Percentiles rank a stretch among this genome's conserved stretches.
Conservation (phyloP, 176 grass and related monocot genomes). For the Olyra latifolia region DNA sequence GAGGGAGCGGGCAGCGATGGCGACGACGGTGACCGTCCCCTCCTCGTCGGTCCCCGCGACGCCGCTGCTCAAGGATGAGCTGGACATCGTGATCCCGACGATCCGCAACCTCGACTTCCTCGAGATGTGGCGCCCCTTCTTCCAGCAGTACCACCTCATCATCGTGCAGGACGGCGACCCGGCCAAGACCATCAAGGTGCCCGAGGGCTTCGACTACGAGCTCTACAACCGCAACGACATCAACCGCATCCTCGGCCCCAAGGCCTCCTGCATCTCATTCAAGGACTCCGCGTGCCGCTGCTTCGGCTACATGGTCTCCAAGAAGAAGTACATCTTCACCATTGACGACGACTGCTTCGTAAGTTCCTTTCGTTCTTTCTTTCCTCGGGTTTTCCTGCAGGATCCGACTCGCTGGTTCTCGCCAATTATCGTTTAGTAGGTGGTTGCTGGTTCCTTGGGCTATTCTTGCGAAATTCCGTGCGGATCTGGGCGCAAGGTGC, state of each 20-base stretch:
- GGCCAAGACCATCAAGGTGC: slow-evolving; percentile 63
- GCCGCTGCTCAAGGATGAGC: slow-evolving; percentile 76
- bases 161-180: slow-evolving; percentile 93
- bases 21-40: slow-evolving; percentile 50
- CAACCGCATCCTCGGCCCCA: slow-evolving; percentile 95
- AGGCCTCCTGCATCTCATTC: slow-evolving; percentile 94
- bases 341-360: slow-evolving; percentile 97
- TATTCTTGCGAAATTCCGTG: background rate
- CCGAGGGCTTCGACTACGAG: slow-evolving; percentile 92
- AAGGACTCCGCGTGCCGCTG: slow-evolving; percentile 94
- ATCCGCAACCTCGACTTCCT: slow-evolving; percentile 88
- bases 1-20: slow-evolving; percentile 26
- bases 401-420: background rate
- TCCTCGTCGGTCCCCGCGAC: slow-evolving; percentile 41
- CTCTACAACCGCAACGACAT: slow-evolving; percentile 99
- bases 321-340: slow-evolving; percentile 97
- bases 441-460: background rate
- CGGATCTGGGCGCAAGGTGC: slow-evolving; percentile 9
- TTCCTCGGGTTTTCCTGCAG: background rate
- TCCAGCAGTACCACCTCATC: slow-evolving; percentile 92
- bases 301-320: slow-evolving; percentile 95
- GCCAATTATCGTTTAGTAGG: background rate
- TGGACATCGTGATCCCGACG: slow-evolving; percentile 93
- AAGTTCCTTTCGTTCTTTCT: too few relatives aligned
- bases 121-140: slow-evolving; percentile 90